phyloP scores from a whole-genome alignment of 2,329 filamentous ascomycete genomes.

The Cladosporium sp. region DNA sequence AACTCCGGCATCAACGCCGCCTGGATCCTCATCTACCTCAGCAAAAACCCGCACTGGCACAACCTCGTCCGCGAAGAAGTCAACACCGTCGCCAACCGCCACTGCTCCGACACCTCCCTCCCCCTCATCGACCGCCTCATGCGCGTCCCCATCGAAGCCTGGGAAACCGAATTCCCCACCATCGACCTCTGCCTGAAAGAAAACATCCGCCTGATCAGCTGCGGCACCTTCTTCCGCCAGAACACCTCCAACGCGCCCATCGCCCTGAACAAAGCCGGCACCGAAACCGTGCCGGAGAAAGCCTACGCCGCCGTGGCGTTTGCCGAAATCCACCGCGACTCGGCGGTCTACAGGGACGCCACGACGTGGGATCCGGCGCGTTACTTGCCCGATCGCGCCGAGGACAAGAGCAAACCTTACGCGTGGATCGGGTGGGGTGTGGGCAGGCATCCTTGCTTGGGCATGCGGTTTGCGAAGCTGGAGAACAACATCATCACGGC shows the following conservation, averaged over 20 bases:
- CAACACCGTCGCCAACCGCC: constrained; percentile 39
- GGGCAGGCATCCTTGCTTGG: constrained; percentile 42
- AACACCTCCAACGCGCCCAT: constrained; percentile 47
- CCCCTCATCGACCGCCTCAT: constrained; percentile 38
- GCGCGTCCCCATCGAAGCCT: constrained; percentile 48
- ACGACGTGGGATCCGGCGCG: constrained; percentile 48
- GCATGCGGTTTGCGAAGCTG: constrained; percentile 49
- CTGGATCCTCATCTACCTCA: constrained; percentile 50
- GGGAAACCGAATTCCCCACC: constrained; percentile 53
- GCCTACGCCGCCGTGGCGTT: constrained; percentile 45
- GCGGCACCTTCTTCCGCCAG: constrained; percentile 49
- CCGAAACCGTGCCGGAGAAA: constrained; percentile 48
- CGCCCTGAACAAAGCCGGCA: constrained; percentile 37
- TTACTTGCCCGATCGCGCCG: constrained; percentile 44
- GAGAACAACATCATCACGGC: constrained; percentile 49
- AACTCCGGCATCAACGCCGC: constrained; percentile 55
- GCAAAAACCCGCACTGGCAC: constrained; percentile 45
- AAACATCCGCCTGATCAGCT: constrained; percentile 48
- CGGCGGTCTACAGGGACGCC: constrained; percentile 47
- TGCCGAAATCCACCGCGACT: constrained; percentile 49
- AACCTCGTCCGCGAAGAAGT: constrained; percentile 45
- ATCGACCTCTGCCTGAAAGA: constrained; percentile 52
- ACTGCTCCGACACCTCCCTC: constrained; percentile 33
- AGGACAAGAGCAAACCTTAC: constrained; percentile 42
- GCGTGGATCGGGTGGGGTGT: constrained; percentile 36